These are phyloP conservation scores for Xylaria longipes DNA, from an alignment of 495 filamentous ascomycete genomes.

Conservation along the genomic window DNA sequence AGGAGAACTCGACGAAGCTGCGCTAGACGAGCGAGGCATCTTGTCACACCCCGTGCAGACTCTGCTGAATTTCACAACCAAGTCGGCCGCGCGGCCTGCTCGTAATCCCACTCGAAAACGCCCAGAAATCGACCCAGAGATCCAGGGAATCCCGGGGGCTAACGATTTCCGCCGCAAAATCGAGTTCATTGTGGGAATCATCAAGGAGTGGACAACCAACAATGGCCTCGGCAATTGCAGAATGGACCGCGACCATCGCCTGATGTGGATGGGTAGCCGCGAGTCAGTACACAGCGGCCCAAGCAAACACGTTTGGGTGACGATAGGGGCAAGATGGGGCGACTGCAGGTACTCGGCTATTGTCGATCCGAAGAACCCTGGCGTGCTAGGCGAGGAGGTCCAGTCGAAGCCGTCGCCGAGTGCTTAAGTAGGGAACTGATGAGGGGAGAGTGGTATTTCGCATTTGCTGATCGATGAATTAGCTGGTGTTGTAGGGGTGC, in stretches of 20 bases:
- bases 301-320: conserved; percentile 82
- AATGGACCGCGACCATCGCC: conserved; percentile 54
- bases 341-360: conserved; percentile 63
- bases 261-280: conserved; percentile 72
- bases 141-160: conserved; percentile 68
- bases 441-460: not conserved
- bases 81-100: conserved; percentile 53
- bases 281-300: conserved; percentile 65
- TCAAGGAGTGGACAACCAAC: conserved; percentile 75
- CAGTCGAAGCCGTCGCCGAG: conserved; percentile 38
- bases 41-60: conserved; percentile 67
- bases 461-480: conserved; percentile 3
- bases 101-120: conserved; percentile 49
- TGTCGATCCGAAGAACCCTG: conserved; percentile 58
- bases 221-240: conserved; percentile 70
- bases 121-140: conserved; percentile 63
- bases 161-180: conserved; percentile 85
- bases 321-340: conserved; percentile 76
- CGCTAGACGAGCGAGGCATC: conserved; percentile 65
- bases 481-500: not conserved
- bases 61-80: conserved; percentile 59
- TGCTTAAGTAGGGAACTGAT: not conserved
- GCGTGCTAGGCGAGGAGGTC: conserved; percentile 55
- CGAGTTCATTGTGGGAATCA: conserved; percentile 70
- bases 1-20: conserved; percentile 69